A percentile compares a stretch with the other conserved stretches of the same genome.
These are phyloP conservation scores for Stachybotrys echinatus DNA, from an alignment of 2,329 filamentous ascomycete genomes.

Conservation along the genomic window DNA sequence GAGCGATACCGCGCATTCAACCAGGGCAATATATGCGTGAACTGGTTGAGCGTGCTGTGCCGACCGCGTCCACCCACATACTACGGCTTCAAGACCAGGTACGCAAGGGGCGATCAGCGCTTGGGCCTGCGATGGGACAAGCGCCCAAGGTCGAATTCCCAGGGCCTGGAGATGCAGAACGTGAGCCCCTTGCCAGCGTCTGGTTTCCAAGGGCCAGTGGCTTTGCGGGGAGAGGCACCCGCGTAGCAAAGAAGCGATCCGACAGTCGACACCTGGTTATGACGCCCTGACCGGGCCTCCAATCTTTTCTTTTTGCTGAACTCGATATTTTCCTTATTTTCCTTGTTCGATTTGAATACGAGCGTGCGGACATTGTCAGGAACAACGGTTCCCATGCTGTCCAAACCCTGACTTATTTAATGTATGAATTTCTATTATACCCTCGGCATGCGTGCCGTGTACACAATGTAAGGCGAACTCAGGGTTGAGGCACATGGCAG, in stretches of 20 bases:
- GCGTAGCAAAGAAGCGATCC: conserved; percentile 13
- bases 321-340: conserved; percentile 8
- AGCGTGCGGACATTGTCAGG: background rate
- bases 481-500: background rate
- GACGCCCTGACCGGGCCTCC: background rate
- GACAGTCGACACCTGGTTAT: no score
- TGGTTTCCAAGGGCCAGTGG: conserved; percentile 50
- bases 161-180: conserved; percentile 68
- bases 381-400: background rate
- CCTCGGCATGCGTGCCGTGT: conserved; percentile 12
- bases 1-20: conserved; percentile 90
- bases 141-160: conserved; percentile 41
- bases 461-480: conserved; percentile 1
- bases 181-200: conserved; percentile 37
- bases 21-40: conserved; percentile 68
- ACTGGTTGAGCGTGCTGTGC: conserved; percentile 76
- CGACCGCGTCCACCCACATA: conserved; percentile 85
- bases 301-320: conserved; percentile 6
- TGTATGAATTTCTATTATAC: conserved; percentile 12
- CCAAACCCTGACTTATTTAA: conserved; percentile 8
- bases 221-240: conserved; percentile 31
- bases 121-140: conserved; percentile 50
- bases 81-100: conserved; percentile 75
- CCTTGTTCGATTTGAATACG: background rate
- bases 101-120: conserved; percentile 78